A percentile compares a stretch with the other conserved stretches of the same genome.
Conservation (phyloP, 1,284 basidiomycete genomes). For the Trichosporon sp. region DNA sequence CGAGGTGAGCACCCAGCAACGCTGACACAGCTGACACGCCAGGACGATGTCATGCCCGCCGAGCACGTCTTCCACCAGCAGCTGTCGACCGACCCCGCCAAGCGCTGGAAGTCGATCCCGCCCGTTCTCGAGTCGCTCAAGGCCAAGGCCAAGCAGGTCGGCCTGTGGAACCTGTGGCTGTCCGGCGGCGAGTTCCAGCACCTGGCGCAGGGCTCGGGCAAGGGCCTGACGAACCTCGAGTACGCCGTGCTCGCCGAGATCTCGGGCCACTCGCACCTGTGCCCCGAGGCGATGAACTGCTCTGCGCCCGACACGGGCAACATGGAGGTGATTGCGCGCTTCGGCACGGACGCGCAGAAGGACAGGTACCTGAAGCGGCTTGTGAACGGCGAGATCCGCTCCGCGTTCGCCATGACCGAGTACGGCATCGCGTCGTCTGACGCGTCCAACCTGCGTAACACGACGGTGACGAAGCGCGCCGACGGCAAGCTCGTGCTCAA, state of each 20-base stretch:
- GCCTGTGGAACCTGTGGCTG: conserved; percentile 96
- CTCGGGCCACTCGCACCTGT: conserved; percentile 76
- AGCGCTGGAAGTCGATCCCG: conserved; percentile 80
- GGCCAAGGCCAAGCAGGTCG: conserved; percentile 75
- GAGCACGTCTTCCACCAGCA: conserved; percentile 73
- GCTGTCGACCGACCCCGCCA: conserved; percentile 67
- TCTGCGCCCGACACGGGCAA: conserved; percentile 93
- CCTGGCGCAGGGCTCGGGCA: conserved; percentile 58
- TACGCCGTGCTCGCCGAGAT: conserved; percentile 97
- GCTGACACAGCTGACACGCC: neutral
- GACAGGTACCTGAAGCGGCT: conserved; percentile 83
- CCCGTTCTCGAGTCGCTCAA: conserved; percentile 81
- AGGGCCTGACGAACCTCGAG: conserved; percentile 85
- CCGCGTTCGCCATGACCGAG: conserved; percentile 93
- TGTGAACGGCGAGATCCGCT: conserved; percentile 87
- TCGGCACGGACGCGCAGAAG: conserved; percentile 84
- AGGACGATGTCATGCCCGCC: conserved; percentile 86
- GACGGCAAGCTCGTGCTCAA: conserved; percentile 80
- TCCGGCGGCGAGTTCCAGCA: conserved; percentile 89
- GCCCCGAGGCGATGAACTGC: conserved; percentile 85
- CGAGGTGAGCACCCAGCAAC: conserved; percentile 58
- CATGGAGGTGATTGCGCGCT: conserved; percentile 96
- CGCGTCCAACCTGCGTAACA: conserved; percentile 90
- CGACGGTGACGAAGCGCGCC: conserved; percentile 71
- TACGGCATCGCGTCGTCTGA: conserved; percentile 87